Evolutionary conservation across 1,284 basidiomycete species (phyloP).

Genomic region (Melampsora abietis-canadensis): DNA sequence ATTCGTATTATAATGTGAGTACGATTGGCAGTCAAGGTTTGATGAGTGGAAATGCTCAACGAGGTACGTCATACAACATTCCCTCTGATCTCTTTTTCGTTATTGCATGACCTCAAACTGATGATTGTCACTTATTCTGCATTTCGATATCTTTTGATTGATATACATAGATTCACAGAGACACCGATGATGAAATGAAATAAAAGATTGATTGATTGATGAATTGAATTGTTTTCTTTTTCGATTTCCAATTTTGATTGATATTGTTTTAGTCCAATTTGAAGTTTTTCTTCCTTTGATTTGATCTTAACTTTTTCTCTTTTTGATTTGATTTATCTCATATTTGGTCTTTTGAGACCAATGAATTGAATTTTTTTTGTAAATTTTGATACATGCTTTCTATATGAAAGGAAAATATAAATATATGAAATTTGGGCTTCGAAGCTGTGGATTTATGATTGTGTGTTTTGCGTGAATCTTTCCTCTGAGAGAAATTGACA

Average conservation of each 20-base stretch:
- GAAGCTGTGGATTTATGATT: too few species aligned
- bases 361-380: not conserved
- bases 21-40: not conserved
- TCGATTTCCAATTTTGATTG: not conserved
- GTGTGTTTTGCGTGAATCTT: too few species aligned
- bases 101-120: not conserved
- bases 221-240: not conserved
- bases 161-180: not conserved
- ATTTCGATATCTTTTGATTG: not conserved
- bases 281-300: not conserved
- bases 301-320: not conserved
- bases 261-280: not conserved
- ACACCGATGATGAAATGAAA: not conserved
- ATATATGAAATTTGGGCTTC: too few species aligned
- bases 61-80: not conserved
- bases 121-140: not conserved
- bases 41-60: constrained; percentile 4
- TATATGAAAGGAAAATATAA: too few species aligned
- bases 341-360: not conserved
- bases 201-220: not conserved
- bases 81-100: not conserved
- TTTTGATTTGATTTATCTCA: not conserved
- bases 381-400: too few species aligned
- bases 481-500: too few species aligned
- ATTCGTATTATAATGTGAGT: not conserved